Evolutionary conservation across 805 yeast genomes (phyloP).

Genomic region (Saturnispora diversa): DNA sequence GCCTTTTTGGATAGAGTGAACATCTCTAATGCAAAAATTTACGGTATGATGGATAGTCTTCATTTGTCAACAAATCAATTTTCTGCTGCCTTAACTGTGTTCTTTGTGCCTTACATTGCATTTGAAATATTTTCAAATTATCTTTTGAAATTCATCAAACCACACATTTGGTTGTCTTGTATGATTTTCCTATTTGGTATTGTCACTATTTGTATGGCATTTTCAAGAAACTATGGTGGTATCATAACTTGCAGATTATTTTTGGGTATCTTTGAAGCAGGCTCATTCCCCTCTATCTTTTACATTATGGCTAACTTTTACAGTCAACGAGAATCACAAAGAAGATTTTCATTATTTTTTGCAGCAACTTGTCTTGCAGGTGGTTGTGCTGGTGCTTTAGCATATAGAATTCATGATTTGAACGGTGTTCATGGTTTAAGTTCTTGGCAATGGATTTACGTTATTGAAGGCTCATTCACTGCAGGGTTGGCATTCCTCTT

Average conservation of each 20-base stretch:
- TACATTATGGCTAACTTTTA: slow-evolving; percentile 62
- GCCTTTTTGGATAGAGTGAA: slow-evolving; percentile 78
- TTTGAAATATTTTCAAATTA: slow-evolving; percentile 63
- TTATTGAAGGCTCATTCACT: slow-evolving; percentile 32
- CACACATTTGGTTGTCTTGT: slow-evolving; percentile 54
- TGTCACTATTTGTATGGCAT: slow-evolving; percentile 59
- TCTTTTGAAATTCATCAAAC: slow-evolving; percentile 47
- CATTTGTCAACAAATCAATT: slow-evolving; percentile 49
- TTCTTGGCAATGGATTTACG: slow-evolving; percentile 43
- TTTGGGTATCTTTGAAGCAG: slow-evolving; percentile 61
- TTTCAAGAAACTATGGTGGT: slow-evolving; percentile 48
- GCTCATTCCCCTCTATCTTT: slow-evolving; percentile 70
- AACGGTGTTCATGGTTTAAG: slow-evolving; percentile 36
- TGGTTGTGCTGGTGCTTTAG: slow-evolving; percentile 70
- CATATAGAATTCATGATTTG: slow-evolving; percentile 53
- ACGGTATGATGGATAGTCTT: slow-evolving; percentile 54
- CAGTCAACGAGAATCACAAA: slow-evolving; percentile 55
- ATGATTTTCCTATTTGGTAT: slow-evolving; percentile 60
- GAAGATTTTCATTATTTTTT: slow-evolving; percentile 62
- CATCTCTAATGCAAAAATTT: slow-evolving; percentile 71
- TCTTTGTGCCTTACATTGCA: slow-evolving; percentile 61
- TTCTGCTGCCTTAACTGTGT: slow-evolving; percentile 57
- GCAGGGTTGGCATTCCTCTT: slow-evolving; percentile 28
- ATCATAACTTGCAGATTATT: slow-evolving; percentile 56
- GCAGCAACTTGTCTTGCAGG: slow-evolving; percentile 69